phyloP scores from a whole-genome alignment of 31 red algal species.

The Porphyra umbilicalis region DNA sequence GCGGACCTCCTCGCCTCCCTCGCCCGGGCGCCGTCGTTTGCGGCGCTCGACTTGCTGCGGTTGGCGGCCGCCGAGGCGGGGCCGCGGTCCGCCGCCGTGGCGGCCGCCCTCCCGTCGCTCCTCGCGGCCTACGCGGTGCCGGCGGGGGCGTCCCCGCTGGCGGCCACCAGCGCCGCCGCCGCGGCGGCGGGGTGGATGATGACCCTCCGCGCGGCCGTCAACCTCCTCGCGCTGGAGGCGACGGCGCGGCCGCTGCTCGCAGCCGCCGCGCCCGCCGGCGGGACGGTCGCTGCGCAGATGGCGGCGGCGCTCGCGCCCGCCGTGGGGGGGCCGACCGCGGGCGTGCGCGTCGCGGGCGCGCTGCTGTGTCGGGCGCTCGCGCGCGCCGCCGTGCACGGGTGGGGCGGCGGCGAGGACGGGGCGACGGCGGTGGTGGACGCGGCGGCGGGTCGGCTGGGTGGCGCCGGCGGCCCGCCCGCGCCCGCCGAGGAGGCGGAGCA shows the following conservation, averaged over 20 bases:
- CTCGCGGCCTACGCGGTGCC: constrained; percentile 3
- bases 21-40: constrained; percentile 19
- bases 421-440: background rate
- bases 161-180: background rate
- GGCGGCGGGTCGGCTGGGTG: background rate
- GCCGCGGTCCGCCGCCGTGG: background rate
- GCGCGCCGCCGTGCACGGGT: background rate
- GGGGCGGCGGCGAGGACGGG: background rate
- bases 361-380: background rate
- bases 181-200: constrained; percentile 26
- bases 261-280: constrained; percentile 1
- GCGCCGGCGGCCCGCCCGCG: background rate
- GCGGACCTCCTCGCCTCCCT: constrained; percentile 7
- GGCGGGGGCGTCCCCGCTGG: constrained; percentile 3
- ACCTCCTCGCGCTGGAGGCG: constrained; percentile 22
- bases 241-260: constrained; percentile 8
- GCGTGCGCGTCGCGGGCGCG: background rate
- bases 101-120: background rate
- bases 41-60: constrained; percentile 52
- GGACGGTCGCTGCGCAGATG: background rate
- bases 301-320: background rate
- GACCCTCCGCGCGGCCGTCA: constrained; percentile 35
- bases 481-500: background rate
- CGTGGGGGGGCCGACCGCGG: background rate
- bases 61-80: constrained; percentile 4